Percentiles rank a stretch among this genome's conserved stretches.
Evolutionary conservation across 2,329 filamentous ascomycete genomes (phyloP).

Genomic region (Neopestalotiopsis sp.): DNA sequence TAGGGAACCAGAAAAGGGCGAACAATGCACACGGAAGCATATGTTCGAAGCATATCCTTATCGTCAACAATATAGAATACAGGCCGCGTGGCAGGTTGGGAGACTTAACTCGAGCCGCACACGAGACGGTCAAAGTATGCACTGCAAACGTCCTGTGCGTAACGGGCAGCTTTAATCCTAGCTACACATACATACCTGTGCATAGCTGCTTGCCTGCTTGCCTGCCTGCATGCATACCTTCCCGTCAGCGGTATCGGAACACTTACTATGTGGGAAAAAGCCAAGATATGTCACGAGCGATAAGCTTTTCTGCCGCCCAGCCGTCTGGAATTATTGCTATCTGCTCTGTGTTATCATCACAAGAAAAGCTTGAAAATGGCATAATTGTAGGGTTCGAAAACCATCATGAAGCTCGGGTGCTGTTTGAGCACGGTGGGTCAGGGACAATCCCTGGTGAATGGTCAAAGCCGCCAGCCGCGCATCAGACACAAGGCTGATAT

Average conservation of each 20-base stretch:
- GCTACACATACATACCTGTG: not conserved
- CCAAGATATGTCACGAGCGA: not conserved
- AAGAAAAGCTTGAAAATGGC: not conserved
- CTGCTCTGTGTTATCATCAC: not conserved
- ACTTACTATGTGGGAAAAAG: not conserved
- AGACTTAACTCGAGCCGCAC: not conserved
- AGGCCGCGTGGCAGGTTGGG: not conserved
- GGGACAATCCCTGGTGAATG: not conserved
- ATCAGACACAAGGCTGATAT: conserved; percentile 12
- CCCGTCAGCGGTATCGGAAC: conserved; percentile 1
- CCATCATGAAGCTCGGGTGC: conserved; percentile 14
- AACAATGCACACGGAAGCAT: not conserved
- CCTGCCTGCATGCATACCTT: not conserved
- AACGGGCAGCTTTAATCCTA: not conserved
- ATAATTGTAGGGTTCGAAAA: conserved; percentile 3
- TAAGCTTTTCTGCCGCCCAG: not conserved
- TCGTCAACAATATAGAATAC: not conserved
- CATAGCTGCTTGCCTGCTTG: not conserved
- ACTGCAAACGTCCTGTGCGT: not conserved
- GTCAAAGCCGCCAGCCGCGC: conserved; percentile 1
- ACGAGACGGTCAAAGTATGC: not conserved
- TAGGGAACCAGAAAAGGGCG: not conserved
- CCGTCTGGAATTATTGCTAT: not conserved
- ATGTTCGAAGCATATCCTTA: not conserved
- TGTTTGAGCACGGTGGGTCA: conserved; percentile 19